Evolutionary conservation across 2,329 filamentous ascomycete genomes (phyloP), one percentile per base, ranked within the genome.

Genomic region (Aphanoascus verrucosus): DNA sequence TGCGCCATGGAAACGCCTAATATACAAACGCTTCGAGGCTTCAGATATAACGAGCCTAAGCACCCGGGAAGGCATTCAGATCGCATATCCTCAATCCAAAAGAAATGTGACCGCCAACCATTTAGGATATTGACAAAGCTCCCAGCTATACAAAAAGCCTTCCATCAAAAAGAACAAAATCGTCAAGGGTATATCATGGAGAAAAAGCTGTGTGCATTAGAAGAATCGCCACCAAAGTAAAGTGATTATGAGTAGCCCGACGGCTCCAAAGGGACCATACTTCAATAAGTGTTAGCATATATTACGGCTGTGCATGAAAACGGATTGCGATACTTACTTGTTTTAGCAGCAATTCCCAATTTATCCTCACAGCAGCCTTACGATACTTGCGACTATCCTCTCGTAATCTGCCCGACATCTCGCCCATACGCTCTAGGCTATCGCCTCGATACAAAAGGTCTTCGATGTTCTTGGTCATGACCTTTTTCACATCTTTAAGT

Each of bases 391-490:
- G 88, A 68, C 86, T 93, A 67, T 98, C 93, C 67, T 98, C 93
- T 58, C 88, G 77, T 67, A 98, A 72, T 57, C 91, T 77, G 54
- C 82, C 85, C 63, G 86, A 94, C 66, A 96, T 85, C 74, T 97
- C 91, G 57, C 93, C 91, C 93, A 98, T 98, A 64, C 89, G 81
- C 73, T 98, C 93, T 61, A 98, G 73, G 64, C 84, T 93, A 68
- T 98, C 93, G 28, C 93, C 93, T 57, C 94, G 78, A 69, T 98
- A 98, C 51, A 98, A 75, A 65, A 98, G 74, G 69, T 98, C 93
- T 76, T 98, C 93, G 62, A 98, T 97, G 70, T 98, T 98, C 81
- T 97, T 97, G 53, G 90, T 97, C 94, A 98, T 98, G 66, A 98
- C 90, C 74, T 96, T 90, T 1, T 93, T 97, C 53, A 98, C 94